Base-by-base conservation (phyloP, 192 early-diverging fungal genomes). In the Gaertneriomyces semiglobifer region DNA sequence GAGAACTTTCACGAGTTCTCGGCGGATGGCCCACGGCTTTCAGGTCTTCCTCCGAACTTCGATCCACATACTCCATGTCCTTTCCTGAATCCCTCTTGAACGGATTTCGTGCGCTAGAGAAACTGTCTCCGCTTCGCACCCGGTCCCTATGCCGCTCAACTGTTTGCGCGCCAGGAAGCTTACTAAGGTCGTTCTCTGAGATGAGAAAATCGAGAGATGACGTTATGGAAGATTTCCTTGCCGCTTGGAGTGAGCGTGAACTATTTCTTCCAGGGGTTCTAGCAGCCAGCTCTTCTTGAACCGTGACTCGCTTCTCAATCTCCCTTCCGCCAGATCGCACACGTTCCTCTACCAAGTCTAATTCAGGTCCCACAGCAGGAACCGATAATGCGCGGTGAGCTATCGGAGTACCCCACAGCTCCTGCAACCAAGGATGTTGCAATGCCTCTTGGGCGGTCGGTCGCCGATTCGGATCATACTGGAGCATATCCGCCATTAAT, bases 381-480 rank as follows among this genome's bases (percentile, higher is more conserved):
- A 16, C 43, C 5, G 62, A 20, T 42, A 72, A 38, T n/a, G 70
- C 70, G 6, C 20, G 40, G 39, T 60, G 44, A 10, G 60, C 70
- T n/a, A 66, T 16, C 12, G 48, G 18, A 8, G 63, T 72, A 11
- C 68, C 50, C 65, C 61, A 64, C 55, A 81, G 12, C 18, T 75
- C 69, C 14, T 46, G 67, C 62, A 91, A 90, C 77, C 85, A 90
- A 0, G 79, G 78, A 57, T 84, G 78, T 42, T 71, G 65, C 52
- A 96, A 67, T 0, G 88, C 84, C n/a, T 93, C 88, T 14, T 75
- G 71, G 0, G 93, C 92, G 0, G 89, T 89, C 5, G 89, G 84
- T 25, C 94, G 76, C 41, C 77, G 74, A 33, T 77, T 79, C 18
- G 94, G 94, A 57, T 95, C 91, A 56, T 93, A 92, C 43, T 81